These are phyloP conservation scores for Basipetospora chlamydospora DNA, from an alignment of 2,329 filamentous ascomycete genomes.

Conservation along the genomic window DNA sequence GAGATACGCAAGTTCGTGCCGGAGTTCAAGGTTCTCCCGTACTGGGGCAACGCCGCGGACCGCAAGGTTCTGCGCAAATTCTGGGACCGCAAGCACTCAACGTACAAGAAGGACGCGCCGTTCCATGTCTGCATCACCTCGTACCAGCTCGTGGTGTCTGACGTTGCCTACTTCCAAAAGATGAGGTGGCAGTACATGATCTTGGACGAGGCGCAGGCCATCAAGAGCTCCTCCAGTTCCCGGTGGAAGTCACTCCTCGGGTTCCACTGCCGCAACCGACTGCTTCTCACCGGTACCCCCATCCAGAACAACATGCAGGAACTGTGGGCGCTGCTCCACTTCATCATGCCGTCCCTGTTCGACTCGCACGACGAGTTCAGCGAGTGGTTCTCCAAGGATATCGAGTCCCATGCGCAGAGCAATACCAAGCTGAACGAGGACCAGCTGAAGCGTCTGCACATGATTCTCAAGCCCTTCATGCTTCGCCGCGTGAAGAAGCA, in stretches of 20 bases:
- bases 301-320: slow-evolving; percentile 99
- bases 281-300: slow-evolving; percentile 87
- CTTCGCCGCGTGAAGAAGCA: slow-evolving; percentile 98
- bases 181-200: slow-evolving; percentile 99
- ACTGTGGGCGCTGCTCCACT: slow-evolving; percentile 91
- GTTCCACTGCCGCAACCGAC: slow-evolving; percentile 88
- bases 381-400: slow-evolving; percentile 90
- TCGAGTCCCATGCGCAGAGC: slow-evolving; percentile 95
- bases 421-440: slow-evolving; percentile 99
- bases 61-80: slow-evolving; percentile 95
- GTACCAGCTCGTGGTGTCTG: slow-evolving; percentile 91
- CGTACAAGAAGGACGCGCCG: slow-evolving; percentile 80
- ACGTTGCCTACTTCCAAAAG: slow-evolving; percentile 96
- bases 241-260: slow-evolving; percentile 91
- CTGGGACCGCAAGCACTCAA: slow-evolving; percentile 96
- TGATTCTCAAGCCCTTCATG: slow-evolving; percentile 99
- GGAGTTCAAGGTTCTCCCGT: slow-evolving; percentile 84
- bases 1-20: slow-evolving; percentile 94
- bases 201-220: slow-evolving; percentile 92
- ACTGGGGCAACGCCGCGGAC: slow-evolving; percentile 91
- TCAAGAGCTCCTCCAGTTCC: slow-evolving; percentile 94
- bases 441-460: slow-evolving; percentile 88
- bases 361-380: slow-evolving; percentile 87
- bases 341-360: slow-evolving; percentile 99
- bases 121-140: slow-evolving; percentile 96